A percentile compares a stretch with the other conserved stretches of the same genome.
phyloP scores from a whole-genome alignment of 805 yeast genomes.

The Pichia californica region DNA sequence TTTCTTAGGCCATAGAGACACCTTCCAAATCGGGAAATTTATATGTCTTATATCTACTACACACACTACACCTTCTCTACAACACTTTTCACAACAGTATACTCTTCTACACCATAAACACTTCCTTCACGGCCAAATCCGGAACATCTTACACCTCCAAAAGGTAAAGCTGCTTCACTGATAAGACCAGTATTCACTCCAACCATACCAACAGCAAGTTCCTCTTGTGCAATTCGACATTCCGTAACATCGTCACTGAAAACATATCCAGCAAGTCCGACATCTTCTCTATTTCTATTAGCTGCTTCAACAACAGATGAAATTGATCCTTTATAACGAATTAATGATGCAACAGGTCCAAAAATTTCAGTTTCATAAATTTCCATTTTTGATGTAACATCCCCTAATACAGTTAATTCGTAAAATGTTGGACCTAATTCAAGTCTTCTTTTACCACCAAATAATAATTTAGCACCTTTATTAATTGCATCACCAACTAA shows the following conservation, averaged over 20 bases:
- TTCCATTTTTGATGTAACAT: slow-evolving; percentile 49
- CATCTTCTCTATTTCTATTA: slow-evolving; percentile 43
- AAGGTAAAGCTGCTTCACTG: slow-evolving; percentile 55
- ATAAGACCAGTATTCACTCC: slow-evolving; percentile 71
- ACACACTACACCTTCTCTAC: slow-evolving; percentile 31
- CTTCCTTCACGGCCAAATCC: slow-evolving; percentile 81
- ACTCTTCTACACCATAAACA: slow-evolving; percentile 64
- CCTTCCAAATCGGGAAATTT: too few species aligned
- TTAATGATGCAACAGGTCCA: slow-evolving; percentile 70
- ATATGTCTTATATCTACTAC: too few species aligned
- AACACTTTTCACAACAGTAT: slow-evolving; percentile 55
- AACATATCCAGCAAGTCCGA: slow-evolving; percentile 73
- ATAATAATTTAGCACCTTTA: slow-evolving; percentile 52
- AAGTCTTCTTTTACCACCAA: slow-evolving; percentile 52
- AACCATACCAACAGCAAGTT: slow-evolving; percentile 67
- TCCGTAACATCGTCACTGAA: slow-evolving; percentile 47
- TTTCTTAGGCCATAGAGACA: too few species aligned
- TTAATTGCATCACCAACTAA: slow-evolving; percentile 59
- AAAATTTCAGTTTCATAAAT: slow-evolving; percentile 63
- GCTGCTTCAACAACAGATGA: slow-evolving; percentile 53
- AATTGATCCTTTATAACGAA: slow-evolving; percentile 43
- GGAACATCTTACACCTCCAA: slow-evolving; percentile 68
- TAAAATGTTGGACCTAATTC: slow-evolving; percentile 62
- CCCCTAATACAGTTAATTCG: slow-evolving; percentile 56
- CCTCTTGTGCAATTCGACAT: slow-evolving; percentile 51